Conservation (phyloP, 805 yeast species). For the Candida tibetensis region DNA sequence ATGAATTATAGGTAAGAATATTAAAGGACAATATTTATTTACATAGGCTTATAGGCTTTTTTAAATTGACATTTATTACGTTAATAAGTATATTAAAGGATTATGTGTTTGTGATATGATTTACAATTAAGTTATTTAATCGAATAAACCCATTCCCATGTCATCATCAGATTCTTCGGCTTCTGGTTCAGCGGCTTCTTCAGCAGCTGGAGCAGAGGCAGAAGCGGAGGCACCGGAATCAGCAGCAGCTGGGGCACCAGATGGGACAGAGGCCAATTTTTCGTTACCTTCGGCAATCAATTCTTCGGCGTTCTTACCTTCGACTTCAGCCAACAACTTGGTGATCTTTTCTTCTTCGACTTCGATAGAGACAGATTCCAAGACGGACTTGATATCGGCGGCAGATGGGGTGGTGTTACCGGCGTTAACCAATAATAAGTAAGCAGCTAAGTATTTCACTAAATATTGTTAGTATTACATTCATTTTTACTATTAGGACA, state of each 20-base stretch:
- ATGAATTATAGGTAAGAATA: conserved; percentile 39
- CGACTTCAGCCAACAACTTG: conserved; percentile 35
- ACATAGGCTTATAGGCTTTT: background rate
- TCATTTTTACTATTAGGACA: no score
- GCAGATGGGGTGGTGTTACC: conserved; percentile 45
- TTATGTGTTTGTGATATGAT: conserved; percentile 3
- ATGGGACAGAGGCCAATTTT: conserved; percentile 34
- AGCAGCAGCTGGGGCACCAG: conserved; percentile 32
- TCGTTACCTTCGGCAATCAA: conserved; percentile 38
- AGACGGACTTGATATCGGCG: conserved; percentile 39
- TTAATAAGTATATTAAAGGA: conserved; percentile 3
- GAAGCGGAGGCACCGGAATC: conserved; percentile 25
- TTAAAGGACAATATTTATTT: background rate
- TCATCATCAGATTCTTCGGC: conserved; percentile 26
- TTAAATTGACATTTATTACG: background rate
- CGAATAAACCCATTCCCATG: conserved; percentile 35
- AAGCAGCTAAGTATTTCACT: conserved; percentile 49
- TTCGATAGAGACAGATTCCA: conserved; percentile 39
- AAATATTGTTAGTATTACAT: conserved; percentile 25
- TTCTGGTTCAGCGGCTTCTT: conserved; percentile 24
- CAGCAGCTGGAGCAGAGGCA: conserved; percentile 26
- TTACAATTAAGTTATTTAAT: conserved; percentile 14
- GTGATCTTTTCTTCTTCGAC: conserved; percentile 34
- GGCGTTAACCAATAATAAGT: conserved; percentile 46
- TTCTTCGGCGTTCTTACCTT: conserved; percentile 34